A percentile compares a stretch with the other conserved stretches of the same genome.
These are phyloP conservation scores for Claviceps arundinis DNA, from an alignment of 2,329 filamentous ascomycete genomes.

Conservation along the genomic window DNA sequence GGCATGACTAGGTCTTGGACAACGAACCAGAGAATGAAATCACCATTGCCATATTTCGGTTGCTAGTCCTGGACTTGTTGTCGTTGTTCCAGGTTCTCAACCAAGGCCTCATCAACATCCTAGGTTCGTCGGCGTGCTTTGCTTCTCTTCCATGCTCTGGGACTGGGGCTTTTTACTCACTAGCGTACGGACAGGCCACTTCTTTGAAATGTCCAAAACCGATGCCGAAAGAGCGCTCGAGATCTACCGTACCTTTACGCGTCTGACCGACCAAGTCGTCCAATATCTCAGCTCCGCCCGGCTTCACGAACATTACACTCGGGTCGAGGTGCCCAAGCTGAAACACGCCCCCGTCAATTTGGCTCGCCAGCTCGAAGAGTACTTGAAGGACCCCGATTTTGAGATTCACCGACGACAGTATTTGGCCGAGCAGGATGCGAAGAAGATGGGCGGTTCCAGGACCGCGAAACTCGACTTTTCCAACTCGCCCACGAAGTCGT, in stretches of 20 bases:
- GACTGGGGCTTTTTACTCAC: constrained; percentile 2
- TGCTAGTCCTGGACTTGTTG: constrained; percentile 80
- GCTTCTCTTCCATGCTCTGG: constrained; percentile 3
- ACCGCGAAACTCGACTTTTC: constrained; percentile 20
- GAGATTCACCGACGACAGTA: constrained; percentile 89
- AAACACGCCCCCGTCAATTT: constrained; percentile 94
- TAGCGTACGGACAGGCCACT: constrained; percentile 53
- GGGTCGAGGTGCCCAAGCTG: constrained; percentile 88
- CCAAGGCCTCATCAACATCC: constrained; percentile 90
- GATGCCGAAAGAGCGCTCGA: constrained; percentile 85
- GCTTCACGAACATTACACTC: constrained; percentile 81
- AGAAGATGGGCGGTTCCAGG: constrained; percentile 35
- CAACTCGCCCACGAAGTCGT: constrained; percentile 16
- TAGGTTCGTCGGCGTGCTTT: constrained; percentile 45
- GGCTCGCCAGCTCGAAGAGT: constrained; percentile 81
- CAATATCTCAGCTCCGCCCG: constrained; percentile 78
- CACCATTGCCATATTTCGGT: constrained; percentile 80
- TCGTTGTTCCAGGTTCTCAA: constrained; percentile 91
- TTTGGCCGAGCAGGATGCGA: constrained; percentile 69
- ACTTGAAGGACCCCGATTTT: constrained; percentile 88
- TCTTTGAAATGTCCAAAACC: constrained; percentile 93
- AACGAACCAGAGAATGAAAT: constrained; percentile 93
- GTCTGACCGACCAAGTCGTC: constrained; percentile 85
- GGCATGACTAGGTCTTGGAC: constrained; percentile 53
- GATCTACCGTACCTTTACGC: constrained; percentile 85